A percentile compares a stretch with the other conserved stretches of the same genome.
Evolutionary conservation across 2,329 filamentous ascomycete genomes (phyloP).

Genomic region (Pseudomassariella vexata): DNA sequence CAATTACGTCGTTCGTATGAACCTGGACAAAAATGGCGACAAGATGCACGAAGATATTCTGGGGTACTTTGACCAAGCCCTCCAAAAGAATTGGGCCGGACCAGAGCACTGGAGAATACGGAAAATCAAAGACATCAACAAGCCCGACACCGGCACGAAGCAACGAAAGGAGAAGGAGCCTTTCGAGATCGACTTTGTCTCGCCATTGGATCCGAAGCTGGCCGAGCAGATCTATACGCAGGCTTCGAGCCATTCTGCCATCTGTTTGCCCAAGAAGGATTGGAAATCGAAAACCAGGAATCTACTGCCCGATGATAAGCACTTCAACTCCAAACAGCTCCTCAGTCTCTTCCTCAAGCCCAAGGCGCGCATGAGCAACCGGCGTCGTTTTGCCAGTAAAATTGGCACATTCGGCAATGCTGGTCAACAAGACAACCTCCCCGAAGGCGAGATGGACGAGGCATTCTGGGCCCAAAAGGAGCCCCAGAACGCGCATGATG

Average conservation of each 20-base stretch:
- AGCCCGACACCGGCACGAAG: slow-evolving; percentile 53
- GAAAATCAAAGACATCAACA: slow-evolving; percentile 76
- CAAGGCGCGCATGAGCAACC: slow-evolving; percentile 73
- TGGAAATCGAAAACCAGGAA: slow-evolving; percentile 94
- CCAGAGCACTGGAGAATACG: slow-evolving; percentile 99
- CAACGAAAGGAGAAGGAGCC: slow-evolving; percentile 92
- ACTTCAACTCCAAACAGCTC: slow-evolving; percentile 91
- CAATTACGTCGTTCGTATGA: slow-evolving; percentile 76
- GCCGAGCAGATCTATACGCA: slow-evolving; percentile 77
- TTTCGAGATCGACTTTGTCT: slow-evolving; percentile 87
- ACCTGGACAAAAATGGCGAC: slow-evolving; percentile 60
- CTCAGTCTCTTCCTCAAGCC: slow-evolving; percentile 91
- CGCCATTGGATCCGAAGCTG: slow-evolving; percentile 64
- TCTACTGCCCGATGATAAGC: slow-evolving; percentile 92
- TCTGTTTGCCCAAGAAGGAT: slow-evolving; percentile 85
- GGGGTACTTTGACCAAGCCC: slow-evolving; percentile 94
- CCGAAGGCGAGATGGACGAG: slow-evolving; percentile 81
- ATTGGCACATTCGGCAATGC: slow-evolving; percentile 33
- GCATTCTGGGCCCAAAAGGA: slow-evolving; percentile 86
- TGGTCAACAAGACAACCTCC: slow-evolving; percentile 44
- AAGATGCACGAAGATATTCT: slow-evolving; percentile 85
- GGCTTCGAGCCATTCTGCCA: slow-evolving; percentile 72
- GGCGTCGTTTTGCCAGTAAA: slow-evolving; percentile 45
- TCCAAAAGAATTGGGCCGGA: slow-evolving; percentile 96
- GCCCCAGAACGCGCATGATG: slow-evolving; percentile 34